These are phyloP conservation scores for Madurella mycetomatis DNA, from an alignment of 2,329 filamentous ascomycete genomes.

Conservation along the genomic window DNA sequence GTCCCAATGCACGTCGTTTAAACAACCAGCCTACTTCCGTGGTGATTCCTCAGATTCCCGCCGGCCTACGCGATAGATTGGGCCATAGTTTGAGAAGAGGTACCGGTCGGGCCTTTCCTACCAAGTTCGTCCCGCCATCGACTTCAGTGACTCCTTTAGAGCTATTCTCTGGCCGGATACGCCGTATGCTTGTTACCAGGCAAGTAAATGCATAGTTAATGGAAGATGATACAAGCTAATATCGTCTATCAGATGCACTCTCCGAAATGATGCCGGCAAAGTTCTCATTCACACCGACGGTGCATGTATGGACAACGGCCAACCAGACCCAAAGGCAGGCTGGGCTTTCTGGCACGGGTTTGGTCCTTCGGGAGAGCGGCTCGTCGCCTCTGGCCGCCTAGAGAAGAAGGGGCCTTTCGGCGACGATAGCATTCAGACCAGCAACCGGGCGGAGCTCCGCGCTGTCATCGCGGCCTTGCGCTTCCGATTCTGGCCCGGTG, in stretches of 20 bases:
- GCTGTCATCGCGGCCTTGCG: constrained; percentile 48
- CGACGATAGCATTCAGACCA: constrained; percentile 37
- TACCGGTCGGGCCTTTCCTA: constrained; percentile 32
- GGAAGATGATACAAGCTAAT: background rate
- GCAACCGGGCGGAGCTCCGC: constrained; percentile 53
- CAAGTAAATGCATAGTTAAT: constrained; percentile 12
- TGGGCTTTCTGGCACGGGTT: constrained; percentile 36
- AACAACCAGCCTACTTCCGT: background rate
- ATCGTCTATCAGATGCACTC: constrained; percentile 29
- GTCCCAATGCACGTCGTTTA: no score
- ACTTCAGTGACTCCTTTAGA: constrained; percentile 22
- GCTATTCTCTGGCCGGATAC: constrained; percentile 25
- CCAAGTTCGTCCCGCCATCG: constrained; percentile 30
- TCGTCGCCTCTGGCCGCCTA: constrained; percentile 32
- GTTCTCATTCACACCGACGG: constrained; percentile 45
- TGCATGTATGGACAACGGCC: constrained; percentile 41
- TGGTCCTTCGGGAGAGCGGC: constrained; percentile 8
- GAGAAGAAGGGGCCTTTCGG: constrained; percentile 42
- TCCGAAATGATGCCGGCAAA: constrained; percentile 28
- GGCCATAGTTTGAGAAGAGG: constrained; percentile 23
- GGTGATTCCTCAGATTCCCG: background rate
- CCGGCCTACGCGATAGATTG: background rate
- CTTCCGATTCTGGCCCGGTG: constrained; percentile 39
- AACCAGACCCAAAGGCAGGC: constrained; percentile 34
- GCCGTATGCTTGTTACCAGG: constrained; percentile 17